Conservation (phyloP, 2,329 filamentous ascomycete species). For the Xylariaceae sp. region DNA sequence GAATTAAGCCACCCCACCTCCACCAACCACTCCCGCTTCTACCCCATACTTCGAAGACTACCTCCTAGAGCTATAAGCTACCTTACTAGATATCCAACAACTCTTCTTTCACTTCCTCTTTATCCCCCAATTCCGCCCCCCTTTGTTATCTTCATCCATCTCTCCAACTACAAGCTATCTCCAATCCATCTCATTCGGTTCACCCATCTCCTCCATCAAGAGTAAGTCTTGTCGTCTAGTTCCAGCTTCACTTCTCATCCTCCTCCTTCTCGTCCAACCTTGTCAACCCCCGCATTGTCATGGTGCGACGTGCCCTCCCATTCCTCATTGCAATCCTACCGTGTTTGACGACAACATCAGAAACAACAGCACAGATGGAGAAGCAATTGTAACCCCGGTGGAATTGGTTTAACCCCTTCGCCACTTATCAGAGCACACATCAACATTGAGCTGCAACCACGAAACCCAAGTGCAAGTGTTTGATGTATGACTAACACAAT, state of each 20-base stretch:
- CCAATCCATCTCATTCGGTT: constrained; percentile 12
- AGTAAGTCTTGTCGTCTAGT: constrained; percentile 13
- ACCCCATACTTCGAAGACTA: neutral
- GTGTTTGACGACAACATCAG: constrained; percentile 8
- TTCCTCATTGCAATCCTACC: constrained; percentile 3
- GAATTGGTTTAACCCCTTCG: neutral
- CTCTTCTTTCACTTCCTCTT: constrained; percentile 15
- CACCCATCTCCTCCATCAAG: constrained; percentile 8
- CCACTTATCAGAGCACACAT: neutral
- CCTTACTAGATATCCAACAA: neutral
- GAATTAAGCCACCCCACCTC: constrained; percentile 22
- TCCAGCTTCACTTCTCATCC: constrained; percentile 3
- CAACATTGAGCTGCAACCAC: neutral
- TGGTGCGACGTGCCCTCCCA: constrained; percentile 16
- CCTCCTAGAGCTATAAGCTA: too few species aligned
- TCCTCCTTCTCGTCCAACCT: constrained; percentile 2
- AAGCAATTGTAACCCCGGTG: neutral
- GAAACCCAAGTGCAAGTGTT: neutral
- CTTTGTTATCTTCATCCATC: constrained; percentile 1
- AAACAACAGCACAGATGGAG: neutral
- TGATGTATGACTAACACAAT: constrained; percentile 8
- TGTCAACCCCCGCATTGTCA: constrained; percentile 18
- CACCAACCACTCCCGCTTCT: neutral
- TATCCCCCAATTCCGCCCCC: constrained; percentile 2
- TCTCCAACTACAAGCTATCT: constrained; percentile 11